A percentile compares a stretch with the other conserved stretches of the same genome.
Evolutionary conservation across 2,329 filamentous ascomycete genomes (phyloP).

Genomic region (Cladosporium sp.): DNA sequence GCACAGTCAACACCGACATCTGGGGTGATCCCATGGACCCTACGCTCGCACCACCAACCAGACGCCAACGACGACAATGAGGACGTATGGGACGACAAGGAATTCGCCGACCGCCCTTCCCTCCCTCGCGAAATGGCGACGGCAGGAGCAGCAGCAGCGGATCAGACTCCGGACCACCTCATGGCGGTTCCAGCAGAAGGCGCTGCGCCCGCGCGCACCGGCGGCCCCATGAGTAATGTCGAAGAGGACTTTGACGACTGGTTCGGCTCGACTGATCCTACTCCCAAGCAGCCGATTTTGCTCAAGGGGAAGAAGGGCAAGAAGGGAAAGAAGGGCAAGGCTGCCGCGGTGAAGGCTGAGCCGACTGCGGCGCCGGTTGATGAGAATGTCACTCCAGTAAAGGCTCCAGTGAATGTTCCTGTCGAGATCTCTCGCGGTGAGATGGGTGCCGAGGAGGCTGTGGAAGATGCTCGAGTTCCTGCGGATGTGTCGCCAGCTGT

Average conservation of each 20-base stretch:
- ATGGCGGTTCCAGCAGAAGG: slow-evolving; percentile 4
- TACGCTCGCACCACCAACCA: not conserved
- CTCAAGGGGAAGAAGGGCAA: slow-evolving; percentile 11
- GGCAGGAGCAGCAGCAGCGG: not conserved
- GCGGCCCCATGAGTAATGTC: slow-evolving; percentile 2
- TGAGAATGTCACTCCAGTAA: not conserved
- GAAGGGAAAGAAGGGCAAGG: slow-evolving; percentile 10
- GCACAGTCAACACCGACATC: slow-evolving; percentile 1
- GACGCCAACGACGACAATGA: not conserved
- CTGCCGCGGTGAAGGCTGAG: not conserved
- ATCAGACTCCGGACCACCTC: not conserved
- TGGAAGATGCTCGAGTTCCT: too few species aligned
- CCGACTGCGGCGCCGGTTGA: not conserved
- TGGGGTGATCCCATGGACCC: slow-evolving; percentile 9
- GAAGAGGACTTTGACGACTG: slow-evolving; percentile 11
- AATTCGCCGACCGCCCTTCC: slow-evolving; percentile 7
- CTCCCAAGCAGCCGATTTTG: slow-evolving; percentile 4
- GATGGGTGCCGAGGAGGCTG: too few species aligned
- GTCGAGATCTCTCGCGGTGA: too few species aligned
- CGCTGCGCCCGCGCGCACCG: not conserved
- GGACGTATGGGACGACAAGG: slow-evolving; percentile 9
- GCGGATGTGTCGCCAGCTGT: too few species aligned
- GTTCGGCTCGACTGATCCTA: slow-evolving; percentile 10
- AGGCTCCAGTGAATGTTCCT: too few species aligned
- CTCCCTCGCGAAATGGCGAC: not conserved